Evolutionary conservation across 495 filamentous ascomycete genomes (phyloP).

Genomic region (Corynascus novoguineensis): DNA sequence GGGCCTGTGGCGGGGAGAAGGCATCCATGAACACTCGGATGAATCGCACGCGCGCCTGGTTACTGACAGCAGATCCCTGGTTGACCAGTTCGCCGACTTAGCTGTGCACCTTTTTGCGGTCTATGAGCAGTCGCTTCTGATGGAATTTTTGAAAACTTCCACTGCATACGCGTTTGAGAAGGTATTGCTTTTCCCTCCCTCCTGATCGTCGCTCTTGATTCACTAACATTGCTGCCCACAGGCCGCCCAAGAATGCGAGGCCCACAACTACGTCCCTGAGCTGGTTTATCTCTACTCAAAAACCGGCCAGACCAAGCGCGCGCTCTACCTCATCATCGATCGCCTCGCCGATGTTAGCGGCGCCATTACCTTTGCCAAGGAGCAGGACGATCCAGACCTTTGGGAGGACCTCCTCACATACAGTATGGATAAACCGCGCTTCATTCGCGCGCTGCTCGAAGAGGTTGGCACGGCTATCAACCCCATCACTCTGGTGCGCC

Average conservation of each 20-base stretch:
- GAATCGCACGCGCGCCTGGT: constrained; percentile 43
- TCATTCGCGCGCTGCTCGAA: constrained; percentile 87
- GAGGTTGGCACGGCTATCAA: constrained; percentile 91
- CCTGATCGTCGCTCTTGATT: not conserved
- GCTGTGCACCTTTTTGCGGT: constrained; percentile 78
- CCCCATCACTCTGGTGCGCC: constrained; percentile 78
- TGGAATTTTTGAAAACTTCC: constrained; percentile 80
- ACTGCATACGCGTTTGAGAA: constrained; percentile 77
- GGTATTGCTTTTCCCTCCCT: constrained; percentile 21
- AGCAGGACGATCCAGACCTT: constrained; percentile 80
- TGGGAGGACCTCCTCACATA: constrained; percentile 95
- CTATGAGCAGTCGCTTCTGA: constrained; percentile 71
- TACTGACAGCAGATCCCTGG: constrained; percentile 64
- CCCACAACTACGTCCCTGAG: constrained; percentile 72
- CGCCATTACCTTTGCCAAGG: constrained; percentile 89
- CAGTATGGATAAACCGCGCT: constrained; percentile 91
- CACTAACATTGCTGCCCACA: constrained; percentile 21
- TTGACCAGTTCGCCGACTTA: constrained; percentile 79
- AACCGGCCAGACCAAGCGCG: constrained; percentile 85
- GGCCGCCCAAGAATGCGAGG: constrained; percentile 75
- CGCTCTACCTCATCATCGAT: constrained; percentile 85
- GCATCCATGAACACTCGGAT: constrained; percentile 37
- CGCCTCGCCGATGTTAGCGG: constrained; percentile 79
- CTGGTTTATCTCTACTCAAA: constrained; percentile 92
- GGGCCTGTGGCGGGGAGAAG: constrained; percentile 73